These are phyloP conservation scores for Phytophthora pseudosyringae DNA, from an alignment of 352 stramenopile species.

Conservation along the genomic window DNA sequence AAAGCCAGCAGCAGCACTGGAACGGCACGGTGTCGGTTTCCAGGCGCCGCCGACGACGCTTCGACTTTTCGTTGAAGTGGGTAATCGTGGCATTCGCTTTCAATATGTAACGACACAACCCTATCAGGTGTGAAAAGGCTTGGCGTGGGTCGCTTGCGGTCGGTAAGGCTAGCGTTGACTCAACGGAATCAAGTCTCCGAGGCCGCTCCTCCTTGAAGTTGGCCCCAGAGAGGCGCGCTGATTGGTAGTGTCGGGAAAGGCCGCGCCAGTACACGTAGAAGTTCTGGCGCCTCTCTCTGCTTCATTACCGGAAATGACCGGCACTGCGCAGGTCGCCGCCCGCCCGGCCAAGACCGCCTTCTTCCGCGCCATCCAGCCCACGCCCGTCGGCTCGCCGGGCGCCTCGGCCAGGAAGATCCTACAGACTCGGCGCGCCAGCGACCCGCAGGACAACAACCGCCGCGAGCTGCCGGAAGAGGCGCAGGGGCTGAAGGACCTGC, in stretches of 20 bases:
- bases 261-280: constrained; percentile 1
- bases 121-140: not conserved
- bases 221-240: not conserved
- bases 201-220: constrained; percentile 31
- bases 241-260: constrained; percentile 24
- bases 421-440: constrained; percentile 20
- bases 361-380: constrained; percentile 22
- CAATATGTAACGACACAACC: not conserved
- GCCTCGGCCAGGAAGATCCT: constrained; percentile 31
- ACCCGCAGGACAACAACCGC: constrained; percentile 14
- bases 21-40: not conserved
- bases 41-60: not conserved
- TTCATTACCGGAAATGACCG: constrained; percentile 36
- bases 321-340: constrained; percentile 10
- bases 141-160: not conserved
- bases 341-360: constrained; percentile 10
- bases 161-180: not conserved
- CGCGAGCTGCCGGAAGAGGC: constrained; percentile 33
- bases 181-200: not conserved
- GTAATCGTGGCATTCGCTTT: constrained; percentile 1
- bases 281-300: constrained; percentile 5
- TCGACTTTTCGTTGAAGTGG: constrained; percentile 23
- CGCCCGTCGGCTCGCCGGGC: constrained; percentile 12
- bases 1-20: no score
- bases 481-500: constrained; percentile 40